Percentiles rank a stretch among this genome's conserved stretches.
These are phyloP conservation scores for Stereocaulon alpinum DNA, from an alignment of 495 filamentous ascomycete species.

Conservation along the genomic window DNA sequence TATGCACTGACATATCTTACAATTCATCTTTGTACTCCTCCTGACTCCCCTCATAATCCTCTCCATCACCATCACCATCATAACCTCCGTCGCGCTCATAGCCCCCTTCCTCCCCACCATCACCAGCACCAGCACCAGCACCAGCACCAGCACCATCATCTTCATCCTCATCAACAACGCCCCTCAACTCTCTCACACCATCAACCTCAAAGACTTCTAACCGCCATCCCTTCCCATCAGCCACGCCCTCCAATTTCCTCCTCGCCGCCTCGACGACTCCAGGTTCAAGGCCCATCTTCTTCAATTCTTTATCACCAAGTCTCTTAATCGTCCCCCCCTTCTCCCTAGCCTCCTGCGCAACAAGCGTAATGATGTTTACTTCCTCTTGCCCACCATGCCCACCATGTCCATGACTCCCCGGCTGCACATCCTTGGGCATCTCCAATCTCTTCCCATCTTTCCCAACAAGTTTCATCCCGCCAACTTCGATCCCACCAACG, in stretches of 20 bases:
- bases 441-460: constrained; percentile 46
- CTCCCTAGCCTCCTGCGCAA: constrained; percentile 32
- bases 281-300: constrained; percentile 58
- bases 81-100: constrained; percentile 13
- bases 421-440: constrained; percentile 35
- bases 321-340: constrained; percentile 46
- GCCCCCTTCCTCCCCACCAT: constrained; percentile 11
- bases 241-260: constrained; percentile 39
- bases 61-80: constrained; percentile 18
- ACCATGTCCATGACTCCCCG: constrained; percentile 12
- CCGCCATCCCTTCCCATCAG: constrained; percentile 36
- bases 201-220: constrained; percentile 35
- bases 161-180: constrained; percentile 28
- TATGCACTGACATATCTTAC: constrained; percentile 17
- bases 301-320: constrained; percentile 51
- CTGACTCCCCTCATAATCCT: constrained; percentile 35
- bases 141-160: constrained; percentile 30
- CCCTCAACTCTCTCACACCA: constrained; percentile 42
- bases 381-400: background rate
- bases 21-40: constrained; percentile 49
- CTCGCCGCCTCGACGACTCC: constrained; percentile 54
- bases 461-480: constrained; percentile 46
- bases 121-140: constrained; percentile 24
- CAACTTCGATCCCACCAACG: constrained; percentile 52
- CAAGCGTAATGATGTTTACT: constrained; percentile 41